Evolutionary conservation across 164 flowering plant species (phyloP).

Genomic region (Tinospora cordifolia): DNA sequence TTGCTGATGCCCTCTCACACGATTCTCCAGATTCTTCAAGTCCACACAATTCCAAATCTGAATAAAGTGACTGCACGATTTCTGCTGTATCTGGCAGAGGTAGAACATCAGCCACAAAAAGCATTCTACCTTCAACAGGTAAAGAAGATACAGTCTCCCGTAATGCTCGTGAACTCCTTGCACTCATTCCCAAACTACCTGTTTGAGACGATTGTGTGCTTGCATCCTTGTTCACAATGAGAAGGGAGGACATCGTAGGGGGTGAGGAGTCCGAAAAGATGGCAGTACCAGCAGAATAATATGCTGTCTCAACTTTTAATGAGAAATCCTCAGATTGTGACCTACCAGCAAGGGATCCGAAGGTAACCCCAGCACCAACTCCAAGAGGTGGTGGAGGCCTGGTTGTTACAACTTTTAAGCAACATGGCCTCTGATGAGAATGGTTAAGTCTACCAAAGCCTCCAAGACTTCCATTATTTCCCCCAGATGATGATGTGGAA

Average conservation of each 20-base stretch:
- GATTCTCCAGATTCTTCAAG: conserved; percentile 45
- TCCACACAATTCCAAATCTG: conserved; percentile 59
- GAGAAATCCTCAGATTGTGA: conserved; percentile 71
- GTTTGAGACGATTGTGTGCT: conserved; percentile 49
- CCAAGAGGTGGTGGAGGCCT: conserved; percentile 93
- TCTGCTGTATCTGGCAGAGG: conserved; percentile 68
- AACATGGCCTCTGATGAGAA: conserved; percentile 56
- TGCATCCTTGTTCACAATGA: conserved; percentile 65
- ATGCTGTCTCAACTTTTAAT: conserved; percentile 77
- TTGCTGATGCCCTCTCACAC: conserved; percentile 52
- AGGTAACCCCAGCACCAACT: conserved; percentile 67
- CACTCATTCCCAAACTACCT: conserved; percentile 39
- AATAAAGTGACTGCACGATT: conserved; percentile 69
- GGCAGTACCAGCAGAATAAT: conserved; percentile 72
- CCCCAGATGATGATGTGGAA: conserved; percentile 65
- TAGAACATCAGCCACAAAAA: conserved; percentile 73
- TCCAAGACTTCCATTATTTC: conserved; percentile 45
- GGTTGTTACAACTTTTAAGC: conserved; percentile 83
- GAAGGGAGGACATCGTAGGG: conserved; percentile 74
- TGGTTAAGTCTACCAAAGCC: conserved; percentile 46
- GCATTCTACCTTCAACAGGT: conserved; percentile 93
- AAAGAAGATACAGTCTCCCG: conserved; percentile 73
- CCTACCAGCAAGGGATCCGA: conserved; percentile 74
- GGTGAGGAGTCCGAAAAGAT: conserved; percentile 89
- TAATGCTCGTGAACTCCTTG: conserved; percentile 64